A percentile compares a stretch with the other conserved stretches of the same genome.
These are phyloP conservation scores for Begonia masoniana DNA, from an alignment of 306 rosid genomes.

Conservation along the genomic window DNA sequence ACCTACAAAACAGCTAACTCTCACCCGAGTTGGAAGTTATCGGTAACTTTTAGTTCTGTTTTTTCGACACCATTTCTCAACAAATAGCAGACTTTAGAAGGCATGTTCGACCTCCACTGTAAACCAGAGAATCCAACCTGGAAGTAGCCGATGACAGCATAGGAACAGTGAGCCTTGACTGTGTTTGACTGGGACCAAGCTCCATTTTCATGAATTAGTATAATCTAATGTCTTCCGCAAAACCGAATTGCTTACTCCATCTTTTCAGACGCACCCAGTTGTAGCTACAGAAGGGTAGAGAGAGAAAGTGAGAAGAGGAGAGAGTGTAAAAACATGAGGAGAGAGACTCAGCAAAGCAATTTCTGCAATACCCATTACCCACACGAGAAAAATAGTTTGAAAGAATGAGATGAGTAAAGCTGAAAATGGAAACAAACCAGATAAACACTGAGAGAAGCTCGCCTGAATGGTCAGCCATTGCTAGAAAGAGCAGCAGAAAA, in stretches of 20 bases:
- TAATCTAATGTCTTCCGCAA: constrained; percentile 63
- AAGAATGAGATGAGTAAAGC: not conserved
- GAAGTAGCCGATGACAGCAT: constrained; percentile 51
- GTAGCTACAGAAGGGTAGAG: constrained; percentile 26
- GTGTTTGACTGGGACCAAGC: constrained; percentile 54
- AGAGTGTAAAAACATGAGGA: no score
- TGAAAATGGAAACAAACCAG: constrained; percentile 1
- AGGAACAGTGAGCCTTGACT: constrained; percentile 58
- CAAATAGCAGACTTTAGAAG: no score
- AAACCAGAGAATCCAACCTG: no score
- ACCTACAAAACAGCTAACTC: no score
- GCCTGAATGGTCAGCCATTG: constrained; percentile 54
- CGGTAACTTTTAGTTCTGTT: no score
- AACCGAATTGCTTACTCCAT: constrained; percentile 27
- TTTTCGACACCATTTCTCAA: no score
- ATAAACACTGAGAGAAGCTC: constrained; percentile 13
- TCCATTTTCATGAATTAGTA: constrained; percentile 32
- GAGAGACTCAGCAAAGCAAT: no score
- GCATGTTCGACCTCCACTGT: no score
- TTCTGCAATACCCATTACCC: no score
- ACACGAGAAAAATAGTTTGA: no score
- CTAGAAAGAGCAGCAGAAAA: constrained; percentile 36
- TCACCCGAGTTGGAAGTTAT: no score
- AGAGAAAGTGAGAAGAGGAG: no score
- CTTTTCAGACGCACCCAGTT: constrained; percentile 68